Percentiles rank a stretch among this genome's conserved stretches.
These are phyloP conservation scores for Beauveria scarabaeidicola DNA, from an alignment of 2,329 filamentous ascomycete genomes.

Conservation along the genomic window DNA sequence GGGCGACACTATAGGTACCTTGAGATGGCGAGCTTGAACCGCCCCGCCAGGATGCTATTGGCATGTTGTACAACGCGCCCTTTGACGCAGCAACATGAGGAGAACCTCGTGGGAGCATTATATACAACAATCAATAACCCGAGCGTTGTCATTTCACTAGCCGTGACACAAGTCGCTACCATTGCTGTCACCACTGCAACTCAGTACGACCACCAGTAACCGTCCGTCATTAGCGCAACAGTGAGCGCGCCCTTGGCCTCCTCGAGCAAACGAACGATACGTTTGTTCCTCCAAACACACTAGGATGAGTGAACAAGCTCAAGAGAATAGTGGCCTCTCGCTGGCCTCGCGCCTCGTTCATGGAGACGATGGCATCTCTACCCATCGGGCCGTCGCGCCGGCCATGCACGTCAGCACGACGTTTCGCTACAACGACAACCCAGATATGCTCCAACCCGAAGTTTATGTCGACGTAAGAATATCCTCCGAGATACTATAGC, in stretches of 20 bases:
- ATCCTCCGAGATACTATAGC: background rate
- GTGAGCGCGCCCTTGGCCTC: no score
- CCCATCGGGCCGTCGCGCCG: constrained; percentile 72
- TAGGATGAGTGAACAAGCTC: background rate
- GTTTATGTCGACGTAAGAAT: constrained; percentile 47
- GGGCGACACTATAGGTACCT: background rate
- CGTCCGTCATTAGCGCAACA: background rate
- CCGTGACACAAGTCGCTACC: background rate
- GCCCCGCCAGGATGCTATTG: background rate
- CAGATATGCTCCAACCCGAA: constrained; percentile 48
- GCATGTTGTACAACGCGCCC: background rate
- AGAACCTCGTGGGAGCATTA: background rate
- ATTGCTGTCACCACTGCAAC: background rate
- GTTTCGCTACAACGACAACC: constrained; percentile 70
- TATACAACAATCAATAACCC: background rate
- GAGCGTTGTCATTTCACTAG: background rate
- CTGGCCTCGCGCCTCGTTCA: constrained; percentile 70
- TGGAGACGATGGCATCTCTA: constrained; percentile 69
- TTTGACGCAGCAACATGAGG: background rate
- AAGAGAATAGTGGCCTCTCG: constrained; percentile 22
- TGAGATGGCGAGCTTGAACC: background rate
- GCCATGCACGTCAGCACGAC: constrained; percentile 87
- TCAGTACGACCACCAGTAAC: background rate
- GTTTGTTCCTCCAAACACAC: constrained; percentile 54
- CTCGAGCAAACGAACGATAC: background rate